These are phyloP conservation scores for Diplogelasinospora grovesii DNA, from an alignment of 495 filamentous ascomycete genomes.

Conservation along the genomic window DNA sequence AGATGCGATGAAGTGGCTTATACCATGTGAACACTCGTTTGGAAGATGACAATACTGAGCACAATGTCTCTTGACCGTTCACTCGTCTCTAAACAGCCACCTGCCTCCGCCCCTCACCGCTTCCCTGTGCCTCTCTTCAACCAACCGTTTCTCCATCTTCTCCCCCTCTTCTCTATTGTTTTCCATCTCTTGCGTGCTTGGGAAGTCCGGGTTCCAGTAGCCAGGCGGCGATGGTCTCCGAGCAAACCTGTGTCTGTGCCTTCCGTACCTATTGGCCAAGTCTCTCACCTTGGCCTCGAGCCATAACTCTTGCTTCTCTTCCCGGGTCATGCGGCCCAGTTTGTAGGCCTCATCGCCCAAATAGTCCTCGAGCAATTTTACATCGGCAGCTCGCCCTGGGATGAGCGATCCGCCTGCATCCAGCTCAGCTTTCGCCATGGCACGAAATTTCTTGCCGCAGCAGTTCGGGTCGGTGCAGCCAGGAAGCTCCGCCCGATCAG, in stretches of 20 bases:
- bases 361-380: conserved; percentile 55
- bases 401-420: conserved; percentile 19
- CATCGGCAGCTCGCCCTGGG: conserved; percentile 36
- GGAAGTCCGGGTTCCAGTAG: conserved; percentile 87
- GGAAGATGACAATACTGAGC: background rate
- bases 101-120: conserved; percentile 68
- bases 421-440: conserved; percentile 48
- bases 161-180: conserved; percentile 55
- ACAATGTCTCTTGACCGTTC: conserved; percentile 5
- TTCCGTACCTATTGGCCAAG: conserved; percentile 66
- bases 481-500: conserved; percentile 66
- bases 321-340: conserved; percentile 38
- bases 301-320: conserved; percentile 51
- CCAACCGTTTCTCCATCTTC: conserved; percentile 49
- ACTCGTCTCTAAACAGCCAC: conserved; percentile 81
- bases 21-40: too few relatives aligned
- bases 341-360: conserved; percentile 53
- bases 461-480: conserved; percentile 73
- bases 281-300: conserved; percentile 59
- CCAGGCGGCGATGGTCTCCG: conserved; percentile 69
- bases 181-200: conserved; percentile 69
- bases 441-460: conserved; percentile 68
- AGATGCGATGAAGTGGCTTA: too few relatives aligned
- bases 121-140: conserved; percentile 72
- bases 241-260: conserved; percentile 67